These are phyloP conservation scores for Anacardium occidentale DNA, from an alignment of 345 rosid genomes.

Conservation along the genomic window DNA sequence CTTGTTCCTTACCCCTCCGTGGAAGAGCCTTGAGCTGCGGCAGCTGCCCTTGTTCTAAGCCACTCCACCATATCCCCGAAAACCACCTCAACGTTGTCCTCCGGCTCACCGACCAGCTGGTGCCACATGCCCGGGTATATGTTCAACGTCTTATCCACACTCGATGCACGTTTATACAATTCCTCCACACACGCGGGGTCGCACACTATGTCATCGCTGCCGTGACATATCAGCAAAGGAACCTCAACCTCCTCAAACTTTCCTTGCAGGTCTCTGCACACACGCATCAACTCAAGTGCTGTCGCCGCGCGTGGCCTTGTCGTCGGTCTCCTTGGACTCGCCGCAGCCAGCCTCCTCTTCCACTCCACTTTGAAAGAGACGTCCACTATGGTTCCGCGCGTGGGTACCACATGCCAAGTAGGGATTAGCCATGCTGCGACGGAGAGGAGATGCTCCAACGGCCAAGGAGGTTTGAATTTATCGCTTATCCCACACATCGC, in stretches of 20 bases:
- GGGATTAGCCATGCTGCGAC: slow-evolving; percentile 67
- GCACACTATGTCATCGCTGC: slow-evolving; percentile 74
- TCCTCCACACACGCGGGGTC: slow-evolving; percentile 75
- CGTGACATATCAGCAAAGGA: slow-evolving; percentile 78
- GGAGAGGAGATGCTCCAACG: slow-evolving; percentile 70
- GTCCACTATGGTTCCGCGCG: slow-evolving; percentile 72
- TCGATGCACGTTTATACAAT: slow-evolving; percentile 61
- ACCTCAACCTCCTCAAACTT: slow-evolving; percentile 81
- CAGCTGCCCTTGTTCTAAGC: slow-evolving; percentile 59
- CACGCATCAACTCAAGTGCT: slow-evolving; percentile 69
- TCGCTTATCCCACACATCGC: slow-evolving; percentile 95
- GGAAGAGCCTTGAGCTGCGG: slow-evolving; percentile 27
- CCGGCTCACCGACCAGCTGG: slow-evolving; percentile 81
- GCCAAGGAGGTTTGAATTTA: slow-evolving; percentile 94
- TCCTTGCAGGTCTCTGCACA: slow-evolving; percentile 68
- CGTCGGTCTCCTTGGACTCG: slow-evolving; percentile 61
- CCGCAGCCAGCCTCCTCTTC: slow-evolving; percentile 69
- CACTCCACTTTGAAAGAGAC: slow-evolving; percentile 75
- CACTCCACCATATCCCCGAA: slow-evolving; percentile 73
- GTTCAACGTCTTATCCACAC: slow-evolving; percentile 67
- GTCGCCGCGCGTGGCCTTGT: slow-evolving; percentile 84
- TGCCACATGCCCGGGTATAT: slow-evolving; percentile 86
- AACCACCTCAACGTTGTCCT: slow-evolving; percentile 62
- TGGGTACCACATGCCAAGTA: slow-evolving; percentile 85
- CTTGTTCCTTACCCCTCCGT: background rate